Evolutionary conservation across 1,139 yeast genomes (phyloP), one percentile per base, ranked within the genome.

Genomic region (Suhomyces bribrorum): DNA sequence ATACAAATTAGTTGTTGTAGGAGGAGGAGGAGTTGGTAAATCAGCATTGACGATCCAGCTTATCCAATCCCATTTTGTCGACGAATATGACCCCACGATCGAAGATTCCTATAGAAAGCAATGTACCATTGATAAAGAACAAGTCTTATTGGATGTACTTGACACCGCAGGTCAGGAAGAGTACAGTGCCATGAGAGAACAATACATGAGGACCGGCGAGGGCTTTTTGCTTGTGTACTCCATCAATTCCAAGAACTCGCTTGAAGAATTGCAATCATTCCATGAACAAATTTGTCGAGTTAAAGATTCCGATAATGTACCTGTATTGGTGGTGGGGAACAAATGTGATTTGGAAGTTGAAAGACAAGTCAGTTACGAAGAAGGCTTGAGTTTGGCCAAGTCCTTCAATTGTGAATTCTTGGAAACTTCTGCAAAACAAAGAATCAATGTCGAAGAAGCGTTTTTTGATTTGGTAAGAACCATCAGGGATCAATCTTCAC

Each of bases 101-200:
- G 98, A 92, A 64, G 98, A 78, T 56, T 74, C 81, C 13, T 78
- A 78, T 60, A 61, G 81, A 44, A 79, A 78, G 50, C 79, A 73
- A 45, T 75, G 81, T 52, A 69, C 66, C 33, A 73, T 78, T 34
- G 80, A 77, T 51, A 68, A 65, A 26, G 75, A 71, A 43, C 75
- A 69, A 45, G 76, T 73, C 7, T 64, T 77, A 33, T 65, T 78
- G 56, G 83, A 92, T 64, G 88, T 92, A 38, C 77, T 92, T 60
- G 98, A 92, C 63, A 92, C 98, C 29, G 97, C 98, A 12, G 98
- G 98, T 31, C 97, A 90, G 70, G 98, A 92, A 64, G 97, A 92
- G 64, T 92, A 89, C 63, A 81, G 90, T 40, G 95, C 97, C 22
- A 84, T 92, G 92, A 77, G 97, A 55, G 97, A 92, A 64, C 94